phyloP scores from a whole-genome alignment of 176 grass and related monocot genomes.

The Elymus sibiricus region DNA sequence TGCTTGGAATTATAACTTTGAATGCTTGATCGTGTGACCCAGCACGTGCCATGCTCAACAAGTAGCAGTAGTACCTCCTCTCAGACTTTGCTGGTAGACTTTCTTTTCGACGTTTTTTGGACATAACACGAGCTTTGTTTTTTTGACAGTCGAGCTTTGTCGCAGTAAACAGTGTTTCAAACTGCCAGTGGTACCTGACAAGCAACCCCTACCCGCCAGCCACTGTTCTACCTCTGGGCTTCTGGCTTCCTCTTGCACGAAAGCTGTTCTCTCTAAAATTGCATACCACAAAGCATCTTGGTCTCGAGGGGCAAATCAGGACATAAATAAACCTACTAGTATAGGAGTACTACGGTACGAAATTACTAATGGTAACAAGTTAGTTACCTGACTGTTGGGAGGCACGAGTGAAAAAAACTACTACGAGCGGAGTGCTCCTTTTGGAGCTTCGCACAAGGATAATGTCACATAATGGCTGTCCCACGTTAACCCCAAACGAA shows the following conservation, averaged over 20 bases:
- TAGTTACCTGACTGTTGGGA: neutral
- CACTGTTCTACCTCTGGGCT: neutral
- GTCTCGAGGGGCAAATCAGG: neutral
- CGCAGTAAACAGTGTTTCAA: neutral
- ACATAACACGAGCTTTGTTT: neutral
- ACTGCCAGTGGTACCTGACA: neutral
- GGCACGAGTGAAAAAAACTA: neutral
- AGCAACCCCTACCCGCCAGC: neutral
- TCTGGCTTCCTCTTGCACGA: neutral
- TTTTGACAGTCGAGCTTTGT: neutral
- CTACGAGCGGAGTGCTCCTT: neutral
- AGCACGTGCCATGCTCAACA: neutral
- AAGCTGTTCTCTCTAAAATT: neutral
- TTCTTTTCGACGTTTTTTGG: neutral
- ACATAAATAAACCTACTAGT: neutral
- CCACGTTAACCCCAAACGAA: conserved; percentile 33
- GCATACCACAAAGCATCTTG: neutral
- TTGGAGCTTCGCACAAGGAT: neutral
- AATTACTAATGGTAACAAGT: neutral
- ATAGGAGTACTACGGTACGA: too few species aligned
- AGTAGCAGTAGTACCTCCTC: neutral
- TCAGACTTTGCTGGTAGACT: neutral
- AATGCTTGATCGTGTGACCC: neutral
- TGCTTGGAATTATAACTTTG: neutral
- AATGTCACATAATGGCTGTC: conserved; percentile 26